Base-by-base conservation (phyloP, 257 asterid species). In the Solanum gracilifrons region DNA sequence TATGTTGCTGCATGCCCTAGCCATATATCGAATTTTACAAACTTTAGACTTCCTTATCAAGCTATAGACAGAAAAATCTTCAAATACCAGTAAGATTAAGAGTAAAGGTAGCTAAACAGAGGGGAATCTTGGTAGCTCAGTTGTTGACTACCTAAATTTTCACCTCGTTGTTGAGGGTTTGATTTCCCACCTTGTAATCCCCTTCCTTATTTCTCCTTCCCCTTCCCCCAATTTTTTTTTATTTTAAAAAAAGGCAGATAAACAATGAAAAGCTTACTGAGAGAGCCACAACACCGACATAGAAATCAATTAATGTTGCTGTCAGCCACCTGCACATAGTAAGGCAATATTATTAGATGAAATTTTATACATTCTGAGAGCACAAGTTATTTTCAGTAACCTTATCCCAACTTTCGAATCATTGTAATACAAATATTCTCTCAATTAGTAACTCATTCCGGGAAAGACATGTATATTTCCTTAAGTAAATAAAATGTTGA, bases 301-400 rank as follows among this genome's bases (percentile, higher is more conserved):
- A 95, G 92, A 96, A 94, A 90, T 96, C 98, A 87, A 95, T 23
- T 83, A 96, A 90, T 23, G 96, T 92, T 37, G 96, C 94, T 68
- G 92, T 64, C 83, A 95, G 62, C 99, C 99, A 96, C 96, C 99
- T 96, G 92, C 90, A 87, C 36, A 89, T 15, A 37, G 23, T 4
- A n/a, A 13, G 13, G 23, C 84, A 39, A 39, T 39, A 77, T 39
- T 77, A 77, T 77, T 41, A 77, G 60, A 9, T 6, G 25, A 39
- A 41, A 16, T 11, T 12, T 12, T n/a, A 41, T 39, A 77, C 62
- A n/a, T 39, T 77, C 41, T n/a, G 8, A 25, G 35, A 41, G 60
- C 33, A 16, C 84, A 37, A 77, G 4, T n/a, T 13, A 39, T 39
- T n/a, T 25, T 39, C 62, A 41, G 13, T 75, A 77, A 39, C 23